Percentiles rank a stretch among this genome's conserved stretches.
Evolutionary conservation across 345 rosid genomes (phyloP).

Genomic region (Leavenworthia alabamica): DNA sequence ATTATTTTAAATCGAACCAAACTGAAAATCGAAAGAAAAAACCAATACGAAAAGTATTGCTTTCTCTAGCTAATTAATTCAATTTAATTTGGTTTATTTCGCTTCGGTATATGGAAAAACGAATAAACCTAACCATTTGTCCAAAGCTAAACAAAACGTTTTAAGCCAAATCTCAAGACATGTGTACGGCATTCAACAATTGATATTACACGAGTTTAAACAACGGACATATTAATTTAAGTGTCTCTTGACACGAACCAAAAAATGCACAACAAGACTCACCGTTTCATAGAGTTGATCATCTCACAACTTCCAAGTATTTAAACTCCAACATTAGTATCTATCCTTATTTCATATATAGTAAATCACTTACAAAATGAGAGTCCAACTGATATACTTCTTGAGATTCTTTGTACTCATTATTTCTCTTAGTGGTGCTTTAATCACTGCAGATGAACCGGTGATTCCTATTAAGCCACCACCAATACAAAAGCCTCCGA

Average conservation of each 20-base stretch:
- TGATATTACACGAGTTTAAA: constrained; percentile 9
- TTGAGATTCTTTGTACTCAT: constrained; percentile 9
- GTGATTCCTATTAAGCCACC: neutral
- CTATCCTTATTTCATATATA: constrained; percentile 1
- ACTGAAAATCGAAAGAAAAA: too few species aligned
- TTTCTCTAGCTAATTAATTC: too few species aligned
- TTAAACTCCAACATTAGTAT: neutral
- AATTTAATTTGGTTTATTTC: too few species aligned
- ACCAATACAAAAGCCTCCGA: neutral
- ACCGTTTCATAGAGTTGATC: neutral
- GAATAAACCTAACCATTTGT: too few species aligned
- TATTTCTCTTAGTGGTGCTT: constrained; percentile 17
- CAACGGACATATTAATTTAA: neutral
- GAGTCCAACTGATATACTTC: constrained; percentile 11
- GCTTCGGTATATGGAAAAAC: too few species aligned
- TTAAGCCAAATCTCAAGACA: constrained; percentile 13
- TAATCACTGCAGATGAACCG: constrained; percentile 6
- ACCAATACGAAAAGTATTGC: too few species aligned
- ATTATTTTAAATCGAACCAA: too few species aligned
- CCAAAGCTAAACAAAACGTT: too few species aligned
- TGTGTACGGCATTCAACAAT: constrained; percentile 4
- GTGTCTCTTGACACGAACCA: constrained; percentile 32
- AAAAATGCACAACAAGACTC: neutral
- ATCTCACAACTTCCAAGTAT: too few species aligned
- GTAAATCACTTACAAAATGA: constrained; percentile 15